Evolutionary conservation across 106 monocot species (phyloP), one percentile per base, ranked within the genome.

Genomic region (Phalaenopsis aphrodite): DNA sequence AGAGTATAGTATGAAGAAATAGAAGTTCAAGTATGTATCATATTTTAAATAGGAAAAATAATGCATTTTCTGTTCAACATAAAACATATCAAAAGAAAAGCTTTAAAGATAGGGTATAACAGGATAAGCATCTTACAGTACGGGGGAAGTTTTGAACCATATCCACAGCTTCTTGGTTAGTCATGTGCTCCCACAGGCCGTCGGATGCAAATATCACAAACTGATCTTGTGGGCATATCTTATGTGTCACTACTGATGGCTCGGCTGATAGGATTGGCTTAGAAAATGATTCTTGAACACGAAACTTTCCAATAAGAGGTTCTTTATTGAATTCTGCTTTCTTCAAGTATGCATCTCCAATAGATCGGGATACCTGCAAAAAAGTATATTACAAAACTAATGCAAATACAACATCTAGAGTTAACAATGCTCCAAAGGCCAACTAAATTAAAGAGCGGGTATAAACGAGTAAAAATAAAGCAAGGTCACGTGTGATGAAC

Each of bases 191-290:
- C 81, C 81, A 81, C 8, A 81, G 37, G 12, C 81, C 81, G 47
- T 81, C 81, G 47, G 81, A 81, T 42, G 81, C 81, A 76, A 81
- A 81, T 43, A 81, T 81, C 57, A 81, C 42, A 76, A 81, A 81
- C 42, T 81, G 81, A 56, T 81, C 81, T 65, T 58, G 57, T 56
- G 81, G 75, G 24, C 81, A 76, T 23, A 81, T 55, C 64, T 81
- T 81, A 41, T 76, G 81, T 42, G 75, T 64, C 55, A 81, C 56
- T 61, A 81, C 72, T 75, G 75, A 75, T 24, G 81, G 81, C 56
- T 81, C 81, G 23, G 81, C 75, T 15, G 11, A 55, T 55, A 81
- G 75, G 55, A 81, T 81, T 49, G 81, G 75, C 61, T 75, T 81
- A 64, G 55, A 75, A 47, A 81, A 81, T 57, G 81, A 75, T 38